Evolutionary conservation across 225 moss, liverwort and hornwort species (phyloP).

Genomic region (Pseudisothecium myosuroides): DNA sequence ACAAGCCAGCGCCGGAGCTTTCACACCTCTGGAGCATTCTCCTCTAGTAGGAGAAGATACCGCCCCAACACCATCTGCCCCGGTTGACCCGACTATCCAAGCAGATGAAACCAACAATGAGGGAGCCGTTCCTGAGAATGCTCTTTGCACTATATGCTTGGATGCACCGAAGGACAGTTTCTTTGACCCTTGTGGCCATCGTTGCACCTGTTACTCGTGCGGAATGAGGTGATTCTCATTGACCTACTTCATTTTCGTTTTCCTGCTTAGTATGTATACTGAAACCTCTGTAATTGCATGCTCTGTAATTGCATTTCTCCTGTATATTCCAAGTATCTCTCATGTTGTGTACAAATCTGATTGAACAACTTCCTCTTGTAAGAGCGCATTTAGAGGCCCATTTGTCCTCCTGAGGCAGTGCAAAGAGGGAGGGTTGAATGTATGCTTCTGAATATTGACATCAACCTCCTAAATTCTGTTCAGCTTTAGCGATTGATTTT

Average conservation of each 20-base stretch:
- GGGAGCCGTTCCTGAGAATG: constrained; percentile 20
- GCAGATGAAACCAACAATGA: not conserved
- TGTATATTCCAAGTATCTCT: not conserved
- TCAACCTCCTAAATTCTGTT: not conserved
- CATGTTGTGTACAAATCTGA: not conserved
- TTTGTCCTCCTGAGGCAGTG: not conserved
- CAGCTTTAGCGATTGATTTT: not conserved
- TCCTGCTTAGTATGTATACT: not conserved
- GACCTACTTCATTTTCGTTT: not conserved
- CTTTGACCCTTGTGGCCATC: constrained; percentile 86
- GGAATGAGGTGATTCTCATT: constrained; percentile 40
- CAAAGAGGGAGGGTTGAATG: not conserved
- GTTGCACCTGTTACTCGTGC: constrained; percentile 74
- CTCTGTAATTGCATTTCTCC: not conserved
- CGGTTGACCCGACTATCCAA: constrained; percentile 9
- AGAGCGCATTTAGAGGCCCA: not conserved
- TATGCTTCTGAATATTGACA: not conserved
- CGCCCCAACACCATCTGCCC: constrained; percentile 12
- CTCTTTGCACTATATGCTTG: constrained; percentile 74
- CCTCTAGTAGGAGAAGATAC: constrained; percentile 29
- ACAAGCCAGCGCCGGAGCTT: constrained; percentile 16
- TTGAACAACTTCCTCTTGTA: not conserved
- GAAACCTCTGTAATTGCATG: not conserved
- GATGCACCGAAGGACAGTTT: constrained; percentile 73
- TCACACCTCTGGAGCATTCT: constrained; percentile 19